Conservation (phyloP, 208 protist genomes). For the Leishmania lainsoni region DNA sequence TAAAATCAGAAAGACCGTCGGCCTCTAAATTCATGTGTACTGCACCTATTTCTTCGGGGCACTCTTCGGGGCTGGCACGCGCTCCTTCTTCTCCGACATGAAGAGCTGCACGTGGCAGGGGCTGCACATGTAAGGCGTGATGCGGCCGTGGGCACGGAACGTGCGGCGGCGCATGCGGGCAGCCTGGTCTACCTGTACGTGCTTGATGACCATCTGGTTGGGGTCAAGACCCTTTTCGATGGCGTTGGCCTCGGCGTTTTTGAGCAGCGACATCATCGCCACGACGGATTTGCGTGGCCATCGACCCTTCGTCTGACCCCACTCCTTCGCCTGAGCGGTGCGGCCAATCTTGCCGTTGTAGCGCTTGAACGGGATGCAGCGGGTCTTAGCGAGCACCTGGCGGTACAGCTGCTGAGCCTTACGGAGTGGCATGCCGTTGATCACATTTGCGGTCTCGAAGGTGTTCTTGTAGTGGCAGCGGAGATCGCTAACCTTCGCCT, state of each 20-base stretch:
- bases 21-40: not conserved
- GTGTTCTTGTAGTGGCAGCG: constrained; percentile 97
- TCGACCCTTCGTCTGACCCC: constrained; percentile 91
- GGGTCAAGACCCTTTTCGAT: constrained; percentile 92
- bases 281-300: constrained; percentile 96
- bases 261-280: constrained; percentile 90
- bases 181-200: constrained; percentile 93
- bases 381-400: constrained; percentile 94
- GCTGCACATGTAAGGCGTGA: constrained; percentile 94
- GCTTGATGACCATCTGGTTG: constrained; percentile 92
- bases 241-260: constrained; percentile 94
- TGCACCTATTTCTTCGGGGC: constrained; percentile 79
- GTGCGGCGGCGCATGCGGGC: constrained; percentile 92
- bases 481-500: constrained; percentile 90
- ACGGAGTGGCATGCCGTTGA: constrained; percentile 92
- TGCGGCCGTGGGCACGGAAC: constrained; percentile 96
- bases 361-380: constrained; percentile 95
- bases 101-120: constrained; percentile 92
- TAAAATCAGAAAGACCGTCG: constrained; percentile 37
- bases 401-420: constrained; percentile 94
- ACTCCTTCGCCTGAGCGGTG: constrained; percentile 93
- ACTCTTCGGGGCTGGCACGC: constrained; percentile 79
- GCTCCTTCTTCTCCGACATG: constrained; percentile 87
- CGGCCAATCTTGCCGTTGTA: constrained; percentile 94
- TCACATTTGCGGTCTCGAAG: constrained; percentile 91